Conservation (phyloP, 768 basidiomycete genomes). For the Mycena olivaceomarginata region DNA sequence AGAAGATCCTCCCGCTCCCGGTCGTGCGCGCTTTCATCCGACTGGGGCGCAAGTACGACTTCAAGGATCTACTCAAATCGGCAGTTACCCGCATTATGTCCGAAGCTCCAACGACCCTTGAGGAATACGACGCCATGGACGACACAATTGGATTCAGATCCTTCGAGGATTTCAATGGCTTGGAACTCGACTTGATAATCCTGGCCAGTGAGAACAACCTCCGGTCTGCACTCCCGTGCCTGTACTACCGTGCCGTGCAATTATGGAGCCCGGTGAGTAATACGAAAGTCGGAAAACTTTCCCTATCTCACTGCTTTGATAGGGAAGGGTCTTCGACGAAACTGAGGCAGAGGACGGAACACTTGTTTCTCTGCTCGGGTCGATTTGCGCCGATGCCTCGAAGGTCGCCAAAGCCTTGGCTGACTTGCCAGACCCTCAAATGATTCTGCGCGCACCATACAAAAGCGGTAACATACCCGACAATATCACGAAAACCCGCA, state of each 20-base stretch:
- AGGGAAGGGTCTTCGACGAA: background rate
- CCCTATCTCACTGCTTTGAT: background rate
- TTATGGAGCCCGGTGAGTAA: background rate
- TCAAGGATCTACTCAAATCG: background rate
- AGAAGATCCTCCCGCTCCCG: background rate
- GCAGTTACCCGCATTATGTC: background rate
- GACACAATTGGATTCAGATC: background rate
- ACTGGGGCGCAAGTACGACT: constrained; percentile 1
- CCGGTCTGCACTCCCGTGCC: background rate
- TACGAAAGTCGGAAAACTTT: background rate
- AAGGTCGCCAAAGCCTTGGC: background rate
- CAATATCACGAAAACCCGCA: no score
- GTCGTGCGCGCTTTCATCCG: background rate
- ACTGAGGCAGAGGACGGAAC: background rate
- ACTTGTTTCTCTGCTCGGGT: background rate
- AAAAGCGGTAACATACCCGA: no score
- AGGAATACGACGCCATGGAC: background rate
- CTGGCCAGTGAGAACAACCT: constrained; percentile 5
- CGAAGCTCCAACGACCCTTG: background rate
- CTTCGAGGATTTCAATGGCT: background rate
- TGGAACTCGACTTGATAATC: background rate
- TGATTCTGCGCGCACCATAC: no score
- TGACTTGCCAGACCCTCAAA: no score
- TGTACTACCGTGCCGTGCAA: background rate
- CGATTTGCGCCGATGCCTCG: background rate